Conservation (phyloP, 106 monocot species). For the Dioscorea alata region DNA sequence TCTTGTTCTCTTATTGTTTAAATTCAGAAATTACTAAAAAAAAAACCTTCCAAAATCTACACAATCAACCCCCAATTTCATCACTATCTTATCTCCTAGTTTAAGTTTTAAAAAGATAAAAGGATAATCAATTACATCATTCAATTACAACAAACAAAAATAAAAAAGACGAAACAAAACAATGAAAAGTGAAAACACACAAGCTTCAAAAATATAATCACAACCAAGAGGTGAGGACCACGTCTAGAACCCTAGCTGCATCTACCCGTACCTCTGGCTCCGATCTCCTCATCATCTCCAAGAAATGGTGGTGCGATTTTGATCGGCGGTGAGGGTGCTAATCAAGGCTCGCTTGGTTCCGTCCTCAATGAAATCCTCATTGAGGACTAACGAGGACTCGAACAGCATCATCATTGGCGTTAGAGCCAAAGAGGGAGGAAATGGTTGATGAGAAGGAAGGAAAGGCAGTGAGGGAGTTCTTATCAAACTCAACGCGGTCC, state of each 20-base stretch:
- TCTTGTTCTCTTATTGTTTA: too few relatives aligned
- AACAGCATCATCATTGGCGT: not conserved
- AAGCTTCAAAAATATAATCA: too few relatives aligned
- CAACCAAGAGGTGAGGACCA: constrained; percentile 4
- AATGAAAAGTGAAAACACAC: too few relatives aligned
- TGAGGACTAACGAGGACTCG: constrained; percentile 24
- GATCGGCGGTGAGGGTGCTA: not conserved
- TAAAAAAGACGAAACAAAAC: too few relatives aligned
- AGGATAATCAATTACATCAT: too few relatives aligned
- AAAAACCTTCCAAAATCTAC: too few relatives aligned
- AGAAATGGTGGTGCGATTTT: not conserved
- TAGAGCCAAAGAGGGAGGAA: constrained; percentile 21
- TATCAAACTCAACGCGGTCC: constrained; percentile 37
- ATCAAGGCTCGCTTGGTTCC: constrained; percentile 11
- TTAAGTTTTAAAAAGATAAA: too few relatives aligned
- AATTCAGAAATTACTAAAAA: too few relatives aligned
- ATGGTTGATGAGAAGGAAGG: constrained; percentile 3
- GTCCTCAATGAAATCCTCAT: constrained; percentile 16
- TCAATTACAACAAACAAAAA: too few relatives aligned
- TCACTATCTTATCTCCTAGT: too few relatives aligned
- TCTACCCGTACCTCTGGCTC: constrained; percentile 19
- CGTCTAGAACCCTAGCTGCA: constrained; percentile 37
- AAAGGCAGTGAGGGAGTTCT: constrained; percentile 15
- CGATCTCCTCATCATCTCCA: constrained; percentile 4
- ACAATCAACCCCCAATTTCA: too few relatives aligned